Conservation (phyloP, 1,139 yeast species). For the Candida tetrigidarum region DNA sequence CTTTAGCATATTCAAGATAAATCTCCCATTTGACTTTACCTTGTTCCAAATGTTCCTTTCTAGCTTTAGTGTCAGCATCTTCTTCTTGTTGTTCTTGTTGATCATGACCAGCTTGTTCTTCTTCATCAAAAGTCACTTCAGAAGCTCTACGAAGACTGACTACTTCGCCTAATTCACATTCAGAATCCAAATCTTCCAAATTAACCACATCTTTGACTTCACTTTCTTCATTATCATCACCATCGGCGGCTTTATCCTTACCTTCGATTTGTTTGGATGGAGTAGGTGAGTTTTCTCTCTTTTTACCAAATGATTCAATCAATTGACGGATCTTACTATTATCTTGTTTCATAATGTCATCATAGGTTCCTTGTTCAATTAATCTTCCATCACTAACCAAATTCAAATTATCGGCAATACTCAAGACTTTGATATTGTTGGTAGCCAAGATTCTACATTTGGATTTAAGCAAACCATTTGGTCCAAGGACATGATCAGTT, state of each 20-base stretch:
- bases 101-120: slow-evolving; percentile 36
- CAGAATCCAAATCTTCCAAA: slow-evolving; percentile 34
- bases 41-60: slow-evolving; percentile 84
- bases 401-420: slow-evolving; percentile 74
- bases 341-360: slow-evolving; percentile 55
- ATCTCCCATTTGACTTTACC: slow-evolving; percentile 95
- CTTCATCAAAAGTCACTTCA: slow-evolving; percentile 55
- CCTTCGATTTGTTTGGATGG: slow-evolving; percentile 14
- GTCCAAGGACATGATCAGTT: slow-evolving; percentile 60
- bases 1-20: slow-evolving; percentile 80
- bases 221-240: slow-evolving; percentile 16
- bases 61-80: slow-evolving; percentile 45
- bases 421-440: slow-evolving; percentile 82
- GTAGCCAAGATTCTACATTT: slow-evolving; percentile 88
- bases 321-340: slow-evolving; percentile 63
- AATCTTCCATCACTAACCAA: slow-evolving; percentile 79
- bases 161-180: slow-evolving; percentile 29
- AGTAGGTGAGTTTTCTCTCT: slow-evolving; percentile 27
- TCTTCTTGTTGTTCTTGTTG: slow-evolving; percentile 41
- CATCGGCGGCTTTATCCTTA: too few relatives aligned
- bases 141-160: slow-evolving; percentile 73
- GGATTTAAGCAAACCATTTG: slow-evolving; percentile 73
- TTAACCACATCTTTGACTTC: slow-evolving; percentile 20
- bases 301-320: slow-evolving; percentile 76
- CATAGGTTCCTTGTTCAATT: slow-evolving; percentile 76